phyloP scores from a whole-genome alignment of 176 grass and related monocot species.

The Aegilops tauschii region DNA sequence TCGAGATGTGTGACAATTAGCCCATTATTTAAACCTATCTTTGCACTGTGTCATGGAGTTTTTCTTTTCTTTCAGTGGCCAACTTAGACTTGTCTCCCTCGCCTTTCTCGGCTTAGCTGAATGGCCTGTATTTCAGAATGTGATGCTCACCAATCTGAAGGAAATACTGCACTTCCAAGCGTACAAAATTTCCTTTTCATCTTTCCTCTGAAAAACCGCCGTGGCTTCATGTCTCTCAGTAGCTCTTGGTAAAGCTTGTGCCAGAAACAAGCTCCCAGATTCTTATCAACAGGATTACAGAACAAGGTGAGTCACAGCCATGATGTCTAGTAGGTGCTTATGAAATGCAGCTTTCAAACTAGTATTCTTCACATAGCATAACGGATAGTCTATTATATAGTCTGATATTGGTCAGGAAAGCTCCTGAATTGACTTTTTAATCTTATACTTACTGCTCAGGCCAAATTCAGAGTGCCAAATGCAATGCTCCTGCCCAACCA shows the following conservation, averaged over 20 bases:
- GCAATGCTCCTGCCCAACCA: constrained; percentile 35
- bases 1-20: constrained; percentile 11
- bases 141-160: constrained; percentile 41
- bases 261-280: neutral
- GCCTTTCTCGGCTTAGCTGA: neutral
- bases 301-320: neutral
- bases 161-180: constrained; percentile 20
- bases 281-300: constrained; percentile 24
- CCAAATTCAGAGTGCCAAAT: constrained; percentile 29
- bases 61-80: neutral
- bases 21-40: constrained; percentile 19
- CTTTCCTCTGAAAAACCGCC: neutral
- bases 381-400: constrained; percentile 9
- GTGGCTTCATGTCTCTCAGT: neutral
- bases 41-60: neutral
- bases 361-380: constrained; percentile 23
- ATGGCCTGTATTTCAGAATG: neutral
- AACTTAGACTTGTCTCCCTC: neutral
- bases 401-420: neutral
- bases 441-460: neutral
- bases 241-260: constrained; percentile 4
- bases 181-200: constrained; percentile 1
- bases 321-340: neutral
- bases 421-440: neutral
- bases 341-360: constrained; percentile 23